Conservation (phyloP, 306 rosid species). For the Carpinus fangiana region DNA sequence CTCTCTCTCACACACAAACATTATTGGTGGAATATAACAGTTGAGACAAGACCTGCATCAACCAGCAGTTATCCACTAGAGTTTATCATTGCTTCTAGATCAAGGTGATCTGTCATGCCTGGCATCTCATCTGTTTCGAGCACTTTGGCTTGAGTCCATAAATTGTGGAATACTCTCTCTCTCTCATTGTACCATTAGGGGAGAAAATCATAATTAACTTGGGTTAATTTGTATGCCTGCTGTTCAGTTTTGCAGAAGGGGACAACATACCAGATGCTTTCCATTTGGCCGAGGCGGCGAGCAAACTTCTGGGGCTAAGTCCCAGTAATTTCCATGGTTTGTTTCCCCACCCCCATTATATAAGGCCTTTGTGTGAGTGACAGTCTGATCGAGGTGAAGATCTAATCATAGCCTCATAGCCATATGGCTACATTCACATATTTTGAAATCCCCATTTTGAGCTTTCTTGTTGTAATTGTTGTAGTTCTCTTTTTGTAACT, state of each 20-base stretch:
- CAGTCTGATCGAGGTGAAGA: neutral
- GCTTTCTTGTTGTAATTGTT: neutral
- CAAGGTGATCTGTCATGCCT: neutral
- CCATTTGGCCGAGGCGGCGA: conserved; percentile 77
- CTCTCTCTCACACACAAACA: neutral
- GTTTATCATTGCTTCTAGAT: neutral
- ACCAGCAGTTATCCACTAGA: neutral
- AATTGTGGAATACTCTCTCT: neutral
- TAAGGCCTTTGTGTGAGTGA: neutral
- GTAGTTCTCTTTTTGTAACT: neutral
- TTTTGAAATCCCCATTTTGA: neutral
- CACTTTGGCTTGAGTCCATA: neutral
- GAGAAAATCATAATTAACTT: neutral
- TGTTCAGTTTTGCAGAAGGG: conserved; percentile 46
- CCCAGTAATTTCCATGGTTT: conserved; percentile 49
- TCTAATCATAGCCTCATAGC: neutral
- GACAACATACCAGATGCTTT: conserved; percentile 87
- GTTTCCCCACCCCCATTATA: conserved; percentile 10
- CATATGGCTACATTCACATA: neutral
- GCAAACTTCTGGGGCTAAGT: conserved; percentile 53
- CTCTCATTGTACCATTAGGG: neutral
- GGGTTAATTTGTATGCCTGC: neutral
- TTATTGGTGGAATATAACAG: neutral
- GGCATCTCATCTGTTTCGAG: neutral
- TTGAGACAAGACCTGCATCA: neutral